A percentile compares a stretch with the other conserved stretches of the same genome.
These are phyloP conservation scores for Candolleomyces eurysporus DNA, from an alignment of 768 basidiomycete species.

Conservation along the genomic window DNA sequence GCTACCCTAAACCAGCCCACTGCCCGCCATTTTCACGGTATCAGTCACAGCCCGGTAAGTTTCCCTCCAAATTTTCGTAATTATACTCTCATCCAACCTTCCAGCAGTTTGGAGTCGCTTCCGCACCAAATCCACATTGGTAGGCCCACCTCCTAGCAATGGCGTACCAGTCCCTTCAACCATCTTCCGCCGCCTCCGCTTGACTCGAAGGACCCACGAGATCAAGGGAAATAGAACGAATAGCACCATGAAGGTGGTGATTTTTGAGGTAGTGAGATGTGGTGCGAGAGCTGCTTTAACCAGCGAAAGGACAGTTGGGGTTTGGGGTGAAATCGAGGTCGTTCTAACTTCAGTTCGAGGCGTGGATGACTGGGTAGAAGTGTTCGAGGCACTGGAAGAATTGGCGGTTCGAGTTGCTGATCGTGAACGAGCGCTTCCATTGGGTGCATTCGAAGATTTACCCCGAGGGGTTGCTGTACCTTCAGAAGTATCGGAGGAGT, in stretches of 20 bases:
- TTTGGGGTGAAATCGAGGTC: slow-evolving; percentile 20
- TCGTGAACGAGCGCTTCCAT: slow-evolving; percentile 17
- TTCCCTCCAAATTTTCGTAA: slow-evolving; percentile 49
- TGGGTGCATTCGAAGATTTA: slow-evolving; percentile 11
- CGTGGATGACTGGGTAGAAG: slow-evolving; percentile 21
- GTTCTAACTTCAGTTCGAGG: slow-evolving; percentile 19
- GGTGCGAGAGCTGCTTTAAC: slow-evolving; percentile 47
- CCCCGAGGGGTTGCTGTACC: slow-evolving; percentile 24
- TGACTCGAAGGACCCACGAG: slow-evolving; percentile 50
- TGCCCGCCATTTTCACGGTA: slow-evolving; percentile 74
- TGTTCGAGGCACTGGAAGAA: slow-evolving; percentile 14
- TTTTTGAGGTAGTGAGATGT: slow-evolving; percentile 46
- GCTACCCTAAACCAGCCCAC: slow-evolving; percentile 56
- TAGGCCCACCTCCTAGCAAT: slow-evolving; percentile 11
- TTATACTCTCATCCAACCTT: slow-evolving; percentile 33
- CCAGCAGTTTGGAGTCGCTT: slow-evolving; percentile 46
- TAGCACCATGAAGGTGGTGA: slow-evolving; percentile 47
- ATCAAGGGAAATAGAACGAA: slow-evolving; percentile 45
- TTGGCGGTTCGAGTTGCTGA: slow-evolving; percentile 23
- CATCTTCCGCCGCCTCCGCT: slow-evolving; percentile 37
- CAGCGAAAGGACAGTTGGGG: slow-evolving; percentile 32
- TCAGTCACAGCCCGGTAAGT: slow-evolving; percentile 54
- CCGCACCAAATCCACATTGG: slow-evolving; percentile 56
- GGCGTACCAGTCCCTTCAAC: slow-evolving; percentile 15
- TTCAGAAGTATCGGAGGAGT: slow-evolving; percentile 37